Conservation (phyloP, 805 yeast species). For the Wickerhamiella spandovensis region DNA sequence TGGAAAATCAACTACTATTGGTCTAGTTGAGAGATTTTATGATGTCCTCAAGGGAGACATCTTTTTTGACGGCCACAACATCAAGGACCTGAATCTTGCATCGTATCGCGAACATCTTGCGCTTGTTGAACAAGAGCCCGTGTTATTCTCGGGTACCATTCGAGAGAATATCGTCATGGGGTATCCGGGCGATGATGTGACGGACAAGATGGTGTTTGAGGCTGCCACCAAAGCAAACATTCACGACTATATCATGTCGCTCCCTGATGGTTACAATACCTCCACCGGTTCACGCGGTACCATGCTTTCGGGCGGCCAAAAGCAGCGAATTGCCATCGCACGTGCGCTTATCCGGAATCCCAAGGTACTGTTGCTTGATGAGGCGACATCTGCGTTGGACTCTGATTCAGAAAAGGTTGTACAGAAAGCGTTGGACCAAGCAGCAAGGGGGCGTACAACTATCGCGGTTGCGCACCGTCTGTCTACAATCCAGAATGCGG, state of each 20-base stretch:
- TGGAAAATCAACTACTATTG: slow-evolving; percentile 47
- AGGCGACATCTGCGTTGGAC: slow-evolving; percentile 55
- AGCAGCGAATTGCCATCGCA: slow-evolving; percentile 65
- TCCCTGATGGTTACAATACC: slow-evolving; percentile 51
- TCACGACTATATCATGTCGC: slow-evolving; percentile 40
- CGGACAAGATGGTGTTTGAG: slow-evolving; percentile 33
- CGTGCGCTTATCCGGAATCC: slow-evolving; percentile 59
- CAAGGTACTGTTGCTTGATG: slow-evolving; percentile 49
- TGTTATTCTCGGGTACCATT: slow-evolving; percentile 41
- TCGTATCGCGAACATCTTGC: slow-evolving; percentile 41
- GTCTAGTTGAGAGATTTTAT: slow-evolving; percentile 38
- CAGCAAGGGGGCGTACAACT: slow-evolving; percentile 62
- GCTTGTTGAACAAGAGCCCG: slow-evolving; percentile 51
- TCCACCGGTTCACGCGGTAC: slow-evolving; percentile 43
- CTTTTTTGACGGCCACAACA: slow-evolving; percentile 38
- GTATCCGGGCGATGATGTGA: slow-evolving; percentile 18
- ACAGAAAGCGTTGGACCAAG: slow-evolving; percentile 56
- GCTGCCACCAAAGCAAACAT: slow-evolving; percentile 41
- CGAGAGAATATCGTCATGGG: slow-evolving; percentile 46
- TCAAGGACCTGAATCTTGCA: slow-evolving; percentile 34
- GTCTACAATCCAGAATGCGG: slow-evolving; percentile 52
- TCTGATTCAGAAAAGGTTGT: slow-evolving; percentile 64
- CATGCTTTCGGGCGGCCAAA: slow-evolving; percentile 60
- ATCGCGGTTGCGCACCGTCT: slow-evolving; percentile 78
- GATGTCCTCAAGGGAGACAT: slow-evolving; percentile 37